Evolutionary conservation across 1,284 basidiomycete species (phyloP).

Genomic region (Heterobasidion parviporum): DNA sequence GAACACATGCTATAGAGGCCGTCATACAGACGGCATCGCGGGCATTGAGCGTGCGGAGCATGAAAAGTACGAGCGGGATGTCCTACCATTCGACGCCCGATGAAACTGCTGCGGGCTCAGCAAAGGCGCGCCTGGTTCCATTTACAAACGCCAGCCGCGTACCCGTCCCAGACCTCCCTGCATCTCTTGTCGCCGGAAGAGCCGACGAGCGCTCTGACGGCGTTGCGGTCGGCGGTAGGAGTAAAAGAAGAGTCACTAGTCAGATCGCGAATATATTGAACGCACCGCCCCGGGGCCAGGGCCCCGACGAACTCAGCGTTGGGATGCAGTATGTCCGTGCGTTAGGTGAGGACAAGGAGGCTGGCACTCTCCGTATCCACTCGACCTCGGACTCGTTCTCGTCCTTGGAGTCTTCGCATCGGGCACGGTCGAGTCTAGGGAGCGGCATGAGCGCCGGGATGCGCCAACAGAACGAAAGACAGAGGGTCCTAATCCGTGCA

Average conservation of each 20-base stretch:
- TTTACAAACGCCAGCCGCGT: conserved; percentile 66
- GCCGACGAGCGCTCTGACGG: conserved; percentile 16
- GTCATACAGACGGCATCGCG: conserved; percentile 38
- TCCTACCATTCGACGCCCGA: conserved; percentile 26
- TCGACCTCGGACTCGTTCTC: conserved; percentile 43
- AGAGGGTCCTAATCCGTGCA: conserved; percentile 43
- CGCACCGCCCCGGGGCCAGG: neutral
- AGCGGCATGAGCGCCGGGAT: conserved; percentile 17
- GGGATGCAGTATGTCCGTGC: conserved; percentile 64
- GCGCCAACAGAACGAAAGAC: conserved; percentile 17
- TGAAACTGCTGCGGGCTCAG: conserved; percentile 8
- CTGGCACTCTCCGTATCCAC: conserved; percentile 15
- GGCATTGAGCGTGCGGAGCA: conserved; percentile 40
- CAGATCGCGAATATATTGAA: conserved; percentile 55
- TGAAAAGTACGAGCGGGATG: conserved; percentile 24
- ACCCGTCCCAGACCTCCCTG: conserved; percentile 41
- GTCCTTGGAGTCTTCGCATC: conserved; percentile 49
- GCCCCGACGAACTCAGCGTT: conserved; percentile 52
- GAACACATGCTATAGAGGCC: conserved; percentile 35
- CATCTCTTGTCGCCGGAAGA: conserved; percentile 18
- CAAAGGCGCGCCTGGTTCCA: conserved; percentile 59
- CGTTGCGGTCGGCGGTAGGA: conserved; percentile 9
- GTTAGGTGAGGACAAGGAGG: conserved; percentile 37
- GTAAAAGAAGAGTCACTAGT: conserved; percentile 38
- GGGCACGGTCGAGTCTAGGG: conserved; percentile 14